A percentile compares a stretch with the other conserved stretches of the same genome.
These are phyloP conservation scores for Hymenotorrendiella dingleyae DNA, from an alignment of 2,329 filamentous ascomycete genomes.

Conservation along the genomic window DNA sequence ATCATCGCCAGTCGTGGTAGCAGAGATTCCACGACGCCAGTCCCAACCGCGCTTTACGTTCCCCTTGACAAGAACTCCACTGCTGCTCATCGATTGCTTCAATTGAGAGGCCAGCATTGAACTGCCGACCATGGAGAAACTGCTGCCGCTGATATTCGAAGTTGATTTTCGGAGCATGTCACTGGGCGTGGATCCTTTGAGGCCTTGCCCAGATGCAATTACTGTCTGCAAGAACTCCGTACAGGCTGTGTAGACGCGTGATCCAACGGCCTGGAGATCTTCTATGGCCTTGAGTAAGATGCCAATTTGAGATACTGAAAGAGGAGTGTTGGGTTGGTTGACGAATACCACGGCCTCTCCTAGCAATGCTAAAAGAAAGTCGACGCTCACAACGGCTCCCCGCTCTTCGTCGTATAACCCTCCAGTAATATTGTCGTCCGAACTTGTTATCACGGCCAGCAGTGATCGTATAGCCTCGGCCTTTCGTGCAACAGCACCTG, in stretches of 20 bases:
- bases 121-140: conserved; percentile 62
- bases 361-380: conserved; percentile 76
- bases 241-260: conserved; percentile 65
- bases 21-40: conserved; percentile 56
- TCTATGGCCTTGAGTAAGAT: conserved; percentile 71
- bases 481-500: conserved; percentile 50
- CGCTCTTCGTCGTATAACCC: conserved; percentile 78
- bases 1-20: conserved; percentile 57
- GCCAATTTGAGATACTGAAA: conserved; percentile 69
- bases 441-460: conserved; percentile 76
- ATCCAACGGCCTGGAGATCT: conserved; percentile 70
- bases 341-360: conserved; percentile 79
- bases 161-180: conserved; percentile 62
- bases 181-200: conserved; percentile 56
- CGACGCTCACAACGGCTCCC: conserved; percentile 80
- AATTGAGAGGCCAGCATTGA: conserved; percentile 62
- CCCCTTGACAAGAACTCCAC: conserved; percentile 41
- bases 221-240: conserved; percentile 75
- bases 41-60: conserved; percentile 62
- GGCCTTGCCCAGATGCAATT: conserved; percentile 61
- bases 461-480: conserved; percentile 68
- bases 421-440: conserved; percentile 85
- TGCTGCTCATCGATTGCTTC: conserved; percentile 53
- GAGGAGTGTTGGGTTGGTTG: conserved; percentile 51
- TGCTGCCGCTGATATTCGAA: conserved; percentile 48